Conservation (phyloP, 169 alveolate genomes). For the Plasmodium ovale region DNA sequence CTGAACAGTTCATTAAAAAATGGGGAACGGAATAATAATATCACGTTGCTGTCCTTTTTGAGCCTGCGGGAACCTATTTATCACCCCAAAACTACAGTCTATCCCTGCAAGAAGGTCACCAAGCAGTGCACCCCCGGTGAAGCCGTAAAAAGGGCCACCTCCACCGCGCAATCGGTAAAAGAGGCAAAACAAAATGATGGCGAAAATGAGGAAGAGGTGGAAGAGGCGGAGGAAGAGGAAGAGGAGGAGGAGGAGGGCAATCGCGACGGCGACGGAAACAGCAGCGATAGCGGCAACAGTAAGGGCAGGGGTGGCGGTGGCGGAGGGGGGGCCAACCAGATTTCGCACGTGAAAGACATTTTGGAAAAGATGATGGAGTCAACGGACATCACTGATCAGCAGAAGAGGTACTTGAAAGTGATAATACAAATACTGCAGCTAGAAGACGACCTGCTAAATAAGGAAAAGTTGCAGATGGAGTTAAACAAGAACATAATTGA, state of each 20-base stretch:
- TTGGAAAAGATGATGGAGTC: background rate
- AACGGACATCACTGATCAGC: conserved; percentile 1
- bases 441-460: conserved; percentile 41
- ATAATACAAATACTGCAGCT: conserved; percentile 18
- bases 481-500: conserved; percentile 30
- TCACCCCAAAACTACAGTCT: no score
- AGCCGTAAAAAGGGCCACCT: background rate
- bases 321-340: background rate
- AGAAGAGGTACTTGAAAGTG: conserved; percentile 34
- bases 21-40: background rate
- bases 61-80: background rate
- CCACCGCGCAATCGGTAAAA: background rate
- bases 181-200: background rate
- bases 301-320: background rate
- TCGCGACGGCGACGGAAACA: background rate
- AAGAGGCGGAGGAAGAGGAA: background rate
- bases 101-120: background rate
- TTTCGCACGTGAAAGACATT: background rate
- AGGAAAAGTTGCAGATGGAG: conserved; percentile 46
- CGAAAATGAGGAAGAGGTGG: background rate
- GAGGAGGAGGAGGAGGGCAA: background rate
- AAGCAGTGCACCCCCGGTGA: no score
- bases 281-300: background rate
- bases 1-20: background rate
- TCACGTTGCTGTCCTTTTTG: conserved; percentile 1